phyloP scores from a whole-genome alignment of 352 stramenopile genomes.

The Phytophthora nicotianae region DNA sequence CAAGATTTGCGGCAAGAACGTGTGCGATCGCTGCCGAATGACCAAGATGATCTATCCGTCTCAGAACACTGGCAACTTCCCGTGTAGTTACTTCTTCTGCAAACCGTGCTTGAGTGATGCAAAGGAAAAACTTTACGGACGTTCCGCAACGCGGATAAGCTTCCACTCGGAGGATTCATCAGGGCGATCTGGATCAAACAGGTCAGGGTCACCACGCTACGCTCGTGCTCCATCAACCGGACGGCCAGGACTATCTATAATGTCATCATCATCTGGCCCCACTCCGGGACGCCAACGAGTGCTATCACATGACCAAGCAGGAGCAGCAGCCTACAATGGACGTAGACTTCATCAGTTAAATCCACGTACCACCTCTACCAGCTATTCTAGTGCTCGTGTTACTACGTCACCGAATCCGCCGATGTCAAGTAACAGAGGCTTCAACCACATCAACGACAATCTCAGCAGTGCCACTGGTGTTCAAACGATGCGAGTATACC shows the following conservation, averaged over 20 bases:
- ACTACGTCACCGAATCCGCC: slow-evolving; percentile 30
- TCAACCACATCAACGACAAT: slow-evolving; percentile 16
- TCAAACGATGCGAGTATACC: slow-evolving; percentile 14
- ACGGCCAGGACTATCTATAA: slow-evolving; percentile 27
- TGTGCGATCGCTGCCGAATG: slow-evolving; percentile 68
- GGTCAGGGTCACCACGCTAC: slow-evolving; percentile 28
- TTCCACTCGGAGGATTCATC: slow-evolving; percentile 52
- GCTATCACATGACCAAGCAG: slow-evolving; percentile 23
- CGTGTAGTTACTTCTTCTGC: slow-evolving; percentile 64
- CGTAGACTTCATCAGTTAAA: slow-evolving; percentile 16
- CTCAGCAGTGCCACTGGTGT: slow-evolving; percentile 7
- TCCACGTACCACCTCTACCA: slow-evolving; percentile 32
- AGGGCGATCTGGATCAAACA: slow-evolving; percentile 27
- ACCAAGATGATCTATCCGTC: slow-evolving; percentile 62
- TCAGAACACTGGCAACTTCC: slow-evolving; percentile 52
- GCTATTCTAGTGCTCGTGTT: slow-evolving; percentile 26
- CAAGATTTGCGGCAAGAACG: slow-evolving; percentile 74
- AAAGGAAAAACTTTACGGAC: slow-evolving; percentile 51
- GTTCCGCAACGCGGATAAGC: slow-evolving; percentile 34
- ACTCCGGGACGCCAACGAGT: slow-evolving; percentile 13
- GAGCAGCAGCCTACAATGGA: slow-evolving; percentile 13
- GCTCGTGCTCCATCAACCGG: slow-evolving; percentile 15
- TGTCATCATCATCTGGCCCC: slow-evolving; percentile 32
- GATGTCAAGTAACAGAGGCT: slow-evolving; percentile 20
- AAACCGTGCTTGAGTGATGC: slow-evolving; percentile 55